These are phyloP conservation scores for Saccharum officinarum DNA, from an alignment of 176 grass and related monocot species.

Conservation along the genomic window DNA sequence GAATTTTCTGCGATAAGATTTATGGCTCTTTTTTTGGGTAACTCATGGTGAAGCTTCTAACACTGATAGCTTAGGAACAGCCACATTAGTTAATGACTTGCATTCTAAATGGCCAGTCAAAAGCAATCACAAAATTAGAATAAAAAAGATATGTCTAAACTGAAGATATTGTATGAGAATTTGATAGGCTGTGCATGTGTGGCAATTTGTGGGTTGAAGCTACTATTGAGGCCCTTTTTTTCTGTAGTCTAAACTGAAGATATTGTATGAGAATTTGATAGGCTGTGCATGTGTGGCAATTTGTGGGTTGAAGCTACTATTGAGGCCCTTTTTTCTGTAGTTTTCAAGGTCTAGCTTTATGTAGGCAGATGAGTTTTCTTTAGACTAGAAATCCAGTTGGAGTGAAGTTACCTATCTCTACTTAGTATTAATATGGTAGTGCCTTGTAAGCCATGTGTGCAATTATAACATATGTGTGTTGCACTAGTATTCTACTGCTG, in stretches of 20 bases:
- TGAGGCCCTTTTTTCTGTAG: neutral
- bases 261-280: neutral
- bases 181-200: neutral
- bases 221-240: neutral
- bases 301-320: conserved; percentile 3
- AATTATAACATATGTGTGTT: no score
- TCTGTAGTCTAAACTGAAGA: neutral
- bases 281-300: neutral
- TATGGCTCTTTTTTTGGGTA: neutral
- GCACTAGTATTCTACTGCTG: no score
- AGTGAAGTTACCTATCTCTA: neutral
- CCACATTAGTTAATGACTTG: neutral
- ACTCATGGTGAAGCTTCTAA: neutral
- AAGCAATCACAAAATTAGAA: neutral
- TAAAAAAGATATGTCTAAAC: neutral
- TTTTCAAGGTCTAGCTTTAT: neutral
- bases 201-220: neutral
- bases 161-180: neutral
- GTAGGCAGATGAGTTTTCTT: neutral
- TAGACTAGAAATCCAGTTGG: neutral
- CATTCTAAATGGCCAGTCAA: neutral
- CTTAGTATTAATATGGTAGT: neutral
- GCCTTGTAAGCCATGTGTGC: no score
- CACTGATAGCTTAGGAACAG: neutral
- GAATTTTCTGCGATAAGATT: neutral